Evolutionary conservation across 2,329 filamentous ascomycete species (phyloP), one percentile per base, ranked within the genome.

Genomic region (Apiospora kogelbergensis): DNA sequence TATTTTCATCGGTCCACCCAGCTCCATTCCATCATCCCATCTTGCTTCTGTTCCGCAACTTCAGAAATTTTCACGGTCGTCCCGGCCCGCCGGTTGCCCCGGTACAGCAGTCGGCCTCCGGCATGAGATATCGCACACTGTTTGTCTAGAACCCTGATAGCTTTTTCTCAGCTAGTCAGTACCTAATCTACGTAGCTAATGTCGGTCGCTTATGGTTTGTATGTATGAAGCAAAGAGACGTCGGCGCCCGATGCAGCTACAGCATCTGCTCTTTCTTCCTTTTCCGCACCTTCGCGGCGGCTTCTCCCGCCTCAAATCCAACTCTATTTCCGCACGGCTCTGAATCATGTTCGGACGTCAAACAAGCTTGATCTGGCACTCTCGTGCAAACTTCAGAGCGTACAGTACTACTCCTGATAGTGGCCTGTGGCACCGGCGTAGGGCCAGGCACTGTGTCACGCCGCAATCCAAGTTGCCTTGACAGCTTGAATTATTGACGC

Each of bases 21-120:
- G 53, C 30, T 60, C 53, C 53, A 60, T 60, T 22, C 20, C 53
- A 60, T 60, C 53, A 60, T 60, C 53, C 53, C 53, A 60, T 60
- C 53, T 60, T 60, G 53, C 53, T 60, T 60, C 53, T 60, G 53
- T 60, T 37, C 53, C 53, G 53, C 53, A 37, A 37, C 53, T 60
- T 60, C 53, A 60, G 53, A 60, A 37, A 37, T 60, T 60, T 60
- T 37, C 53, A 60, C 17, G 53, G 53, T 60, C 53, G 53, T 60
- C 20, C 53, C 53, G 53, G 53, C 53, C 30, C 53, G 53, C 53
- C 53, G 53, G 53, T 60, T 60, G 53, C 53, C 53, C 53, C 53
- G 53, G 53, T 60, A 60, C 17, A 30, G 37, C 53, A 60, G 10
- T 60, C 53, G 53, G 53, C 30, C 53, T 60, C 53, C 53, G 53